phyloP scores from a whole-genome alignment of 805 yeast species.

The Yamadazyma sp. region DNA sequence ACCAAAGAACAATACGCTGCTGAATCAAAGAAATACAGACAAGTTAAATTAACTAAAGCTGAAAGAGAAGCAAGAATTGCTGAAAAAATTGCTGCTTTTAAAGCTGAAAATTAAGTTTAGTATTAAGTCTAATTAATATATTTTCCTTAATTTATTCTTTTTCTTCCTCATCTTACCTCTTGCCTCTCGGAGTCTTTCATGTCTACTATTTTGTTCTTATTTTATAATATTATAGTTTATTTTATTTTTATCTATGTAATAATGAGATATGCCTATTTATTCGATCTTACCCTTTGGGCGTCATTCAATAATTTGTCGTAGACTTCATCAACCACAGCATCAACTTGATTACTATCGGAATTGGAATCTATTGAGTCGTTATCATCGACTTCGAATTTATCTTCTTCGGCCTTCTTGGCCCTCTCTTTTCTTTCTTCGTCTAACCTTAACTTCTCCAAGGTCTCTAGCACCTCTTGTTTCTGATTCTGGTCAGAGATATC shows the following conservation, averaged over 20 bases:
- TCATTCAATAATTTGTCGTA: slow-evolving; percentile 71
- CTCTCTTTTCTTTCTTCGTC: slow-evolving; percentile 6
- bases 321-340: slow-evolving; percentile 62
- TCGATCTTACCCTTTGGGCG: slow-evolving; percentile 62
- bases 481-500: slow-evolving; percentile 16
- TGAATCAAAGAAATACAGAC: slow-evolving; percentile 89
- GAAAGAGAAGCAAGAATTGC: slow-evolving; percentile 88
- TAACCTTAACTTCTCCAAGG: slow-evolving; percentile 9
- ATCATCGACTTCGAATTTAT: slow-evolving; percentile 14
- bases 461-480: slow-evolving; percentile 21
- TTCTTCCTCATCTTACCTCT: neutral
- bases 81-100: slow-evolving; percentile 91
- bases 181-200: too few species aligned
- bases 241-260: too few species aligned
- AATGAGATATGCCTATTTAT: too few species aligned
- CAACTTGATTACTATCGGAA: slow-evolving; percentile 14
- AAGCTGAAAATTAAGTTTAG: slow-evolving; percentile 44
- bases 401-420: slow-evolving; percentile 1
- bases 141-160: neutral
- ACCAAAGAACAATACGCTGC: slow-evolving; percentile 98
- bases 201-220: too few species aligned
- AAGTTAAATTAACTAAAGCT: slow-evolving; percentile 82
- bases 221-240: too few species aligned
- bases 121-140: neutral
- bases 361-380: slow-evolving; percentile 23